phyloP scores from a whole-genome alignment of 78 protist genomes.

The Chrysochromulina parva region DNA sequence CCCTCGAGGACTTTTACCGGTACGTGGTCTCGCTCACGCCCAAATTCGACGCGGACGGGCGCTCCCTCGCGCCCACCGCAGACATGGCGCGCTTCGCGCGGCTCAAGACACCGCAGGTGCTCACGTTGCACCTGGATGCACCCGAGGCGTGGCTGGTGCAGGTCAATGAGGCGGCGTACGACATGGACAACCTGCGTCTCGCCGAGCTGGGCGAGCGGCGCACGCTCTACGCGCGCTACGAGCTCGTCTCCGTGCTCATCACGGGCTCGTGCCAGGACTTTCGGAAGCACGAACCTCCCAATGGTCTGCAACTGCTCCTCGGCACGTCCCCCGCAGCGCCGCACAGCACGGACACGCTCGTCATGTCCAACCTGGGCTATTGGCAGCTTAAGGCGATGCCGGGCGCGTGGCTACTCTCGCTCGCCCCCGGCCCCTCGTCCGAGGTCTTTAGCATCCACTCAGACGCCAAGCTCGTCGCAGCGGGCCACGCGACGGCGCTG shows the following conservation, averaged over 20 bases:
- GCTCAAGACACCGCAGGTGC: not conserved
- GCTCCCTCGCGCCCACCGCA: not conserved
- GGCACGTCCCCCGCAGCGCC: not conserved
- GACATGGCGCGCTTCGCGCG: not conserved
- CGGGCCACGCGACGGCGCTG: not conserved
- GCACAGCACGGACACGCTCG: constrained; percentile 52
- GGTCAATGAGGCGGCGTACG: constrained; percentile 7
- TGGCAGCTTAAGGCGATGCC: constrained; percentile 86
- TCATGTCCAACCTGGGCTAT: constrained; percentile 78
- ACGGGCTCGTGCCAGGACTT: constrained; percentile 45
- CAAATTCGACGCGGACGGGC: not conserved
- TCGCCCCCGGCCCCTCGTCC: constrained; percentile 24
- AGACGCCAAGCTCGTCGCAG: not conserved
- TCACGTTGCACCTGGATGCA: constrained; percentile 34
- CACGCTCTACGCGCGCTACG: not conserved
- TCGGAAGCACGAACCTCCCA: constrained; percentile 3
- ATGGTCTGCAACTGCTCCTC: constrained; percentile 61
- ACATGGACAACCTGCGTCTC: constrained; percentile 67
- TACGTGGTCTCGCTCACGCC: constrained; percentile 19
- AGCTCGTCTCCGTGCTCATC: constrained; percentile 29
- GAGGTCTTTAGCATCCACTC: not conserved
- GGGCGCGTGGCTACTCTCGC: constrained; percentile 68
- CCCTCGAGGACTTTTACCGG: constrained; percentile 42
- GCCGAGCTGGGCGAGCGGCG: not conserved
- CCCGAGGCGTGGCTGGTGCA: constrained; percentile 58